Base-by-base conservation (phyloP, 2,329 filamentous ascomycete genomes). In the Aspergillus sp. region DNA sequence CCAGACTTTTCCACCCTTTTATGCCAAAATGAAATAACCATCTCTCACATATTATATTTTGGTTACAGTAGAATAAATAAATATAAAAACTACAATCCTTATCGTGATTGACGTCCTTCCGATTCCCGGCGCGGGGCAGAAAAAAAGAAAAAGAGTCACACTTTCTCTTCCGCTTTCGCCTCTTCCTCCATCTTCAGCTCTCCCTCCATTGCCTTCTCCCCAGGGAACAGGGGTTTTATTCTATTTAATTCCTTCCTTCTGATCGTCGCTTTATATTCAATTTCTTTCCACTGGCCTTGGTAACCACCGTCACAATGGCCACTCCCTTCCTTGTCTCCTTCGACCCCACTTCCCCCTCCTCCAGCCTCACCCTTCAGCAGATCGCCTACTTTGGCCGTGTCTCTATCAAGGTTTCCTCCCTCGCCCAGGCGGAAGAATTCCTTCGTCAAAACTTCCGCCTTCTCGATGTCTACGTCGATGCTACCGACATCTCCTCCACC, bases 381-480 rank as follows among this genome's bases (percentile, higher is more conserved):
- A 72, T 85, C 50, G 74, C 79, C 29, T 82, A 78, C 61, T 70
- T 84, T 42, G 78, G 78, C 51, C 73, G 74, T 45, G 74, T 81
- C 45, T 76, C 81, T 54, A 66, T 79, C 43, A 72, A 69, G 51
- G 72, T 77, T 44, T 73, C 73, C 12, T 60, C 39, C 45, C 48
- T 62, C 6, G 53, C 57, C 6, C 57, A 68, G 44, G 62, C 65
- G 10, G 66, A 74, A 39, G 65, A 72, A 7, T 79, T 84, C 58
- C 69, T 85, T 34, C 74, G 75, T 43, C 66, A 75, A 40, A 77
- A 81, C 34, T 76, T 82, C 50, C 70, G 73, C 42, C 66, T 68
- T 7, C 76, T 80, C 42, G 66, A 75, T 52, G 79, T 87, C 51
- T 90, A 86, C 64, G 79, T 95, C 53, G 88, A 95, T 57, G 89